Evolutionary conservation across 2,329 filamentous ascomycete genomes (phyloP), one percentile per base, ranked within the genome.

Genomic region (Paecilomyces niveus): DNA sequence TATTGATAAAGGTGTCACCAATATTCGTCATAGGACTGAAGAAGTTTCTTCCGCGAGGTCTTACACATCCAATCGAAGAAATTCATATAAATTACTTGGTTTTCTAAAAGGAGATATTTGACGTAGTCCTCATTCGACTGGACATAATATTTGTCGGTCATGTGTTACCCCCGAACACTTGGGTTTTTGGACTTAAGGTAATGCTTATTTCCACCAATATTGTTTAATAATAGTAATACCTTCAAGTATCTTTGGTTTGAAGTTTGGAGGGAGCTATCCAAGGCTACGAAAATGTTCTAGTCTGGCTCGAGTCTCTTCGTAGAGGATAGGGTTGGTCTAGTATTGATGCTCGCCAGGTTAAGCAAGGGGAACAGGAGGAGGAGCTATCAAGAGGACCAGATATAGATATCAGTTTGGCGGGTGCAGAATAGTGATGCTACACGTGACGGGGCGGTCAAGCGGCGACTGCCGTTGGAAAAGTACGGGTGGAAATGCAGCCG

Each of bases 11-110:
- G 22, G 22, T 3, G 3, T 22, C 3, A 3, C 22, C 3, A 22
- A 3, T 22, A 22, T 22, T 22, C 3, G 3, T 22, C 22, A 22
- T 22, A 22, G 2, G 3, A 22, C 3, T 22, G 22, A 22, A 22
- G 22, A 22, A 22, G 22, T 22, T 22, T 22, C 22, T 22, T 39
- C 58, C 56, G 50, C 56, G 58, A 69, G 13, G 55, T 67, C 22
- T 58, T 69, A 2, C 45, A 65, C 32, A 68, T 69, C 64, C 22
- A 69, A 31, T 69, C 58, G 22, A 69, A 68, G 57, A 70, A 66
- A 49, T 67, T 67, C 33, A 66, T 68, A 3, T 68, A 66, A 50
- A 68, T 65, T 9, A 61, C 57, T 55, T 62, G 22, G 49, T 69
- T 62, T 13, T 66, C 65, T 5, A 58, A 53, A 1, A 68, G 61